Evolutionary conservation across 1,284 basidiomycete species (phyloP).

Genomic region (Tremellales sp.): DNA sequence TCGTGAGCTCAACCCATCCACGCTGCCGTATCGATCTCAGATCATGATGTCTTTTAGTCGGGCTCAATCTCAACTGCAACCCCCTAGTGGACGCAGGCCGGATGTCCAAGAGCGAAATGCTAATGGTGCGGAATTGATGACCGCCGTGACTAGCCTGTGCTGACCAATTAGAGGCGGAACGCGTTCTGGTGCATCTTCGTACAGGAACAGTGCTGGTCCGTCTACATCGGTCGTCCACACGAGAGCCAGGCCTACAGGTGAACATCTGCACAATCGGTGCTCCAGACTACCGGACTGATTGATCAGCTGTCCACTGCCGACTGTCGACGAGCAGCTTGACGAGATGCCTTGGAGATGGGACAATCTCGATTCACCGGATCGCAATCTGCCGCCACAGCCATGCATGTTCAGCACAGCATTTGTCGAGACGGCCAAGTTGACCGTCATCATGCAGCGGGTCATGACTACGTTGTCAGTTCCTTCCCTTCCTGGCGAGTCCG

Average conservation of each 20-base stretch:
- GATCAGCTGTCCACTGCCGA: not conserved
- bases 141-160: not conserved
- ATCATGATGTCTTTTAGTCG: conserved; percentile 15
- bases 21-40: not conserved
- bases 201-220: conserved; percentile 30
- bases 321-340: not conserved
- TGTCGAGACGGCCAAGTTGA: conserved; percentile 54
- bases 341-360: conserved; percentile 9
- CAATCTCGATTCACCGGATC: not conserved
- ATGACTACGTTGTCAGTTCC: conserved; percentile 58
- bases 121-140: not conserved
- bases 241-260: conserved; percentile 21
- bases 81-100: conserved; percentile 17
- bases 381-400: conserved; percentile 8
- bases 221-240: conserved; percentile 28
- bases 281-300: no score
- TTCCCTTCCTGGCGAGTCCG: not conserved
- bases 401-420: conserved; percentile 50
- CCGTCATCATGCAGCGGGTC: conserved; percentile 56
- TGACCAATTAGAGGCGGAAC: conserved; percentile 15
- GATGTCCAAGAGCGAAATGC: conserved; percentile 15
- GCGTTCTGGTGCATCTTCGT: conserved; percentile 30
- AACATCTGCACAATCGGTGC: not conserved
- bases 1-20: conserved; percentile 15
- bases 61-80: conserved; percentile 20